Conservation (phyloP, 495 filamentous ascomycete genomes). For the Cercophora sp. region DNA sequence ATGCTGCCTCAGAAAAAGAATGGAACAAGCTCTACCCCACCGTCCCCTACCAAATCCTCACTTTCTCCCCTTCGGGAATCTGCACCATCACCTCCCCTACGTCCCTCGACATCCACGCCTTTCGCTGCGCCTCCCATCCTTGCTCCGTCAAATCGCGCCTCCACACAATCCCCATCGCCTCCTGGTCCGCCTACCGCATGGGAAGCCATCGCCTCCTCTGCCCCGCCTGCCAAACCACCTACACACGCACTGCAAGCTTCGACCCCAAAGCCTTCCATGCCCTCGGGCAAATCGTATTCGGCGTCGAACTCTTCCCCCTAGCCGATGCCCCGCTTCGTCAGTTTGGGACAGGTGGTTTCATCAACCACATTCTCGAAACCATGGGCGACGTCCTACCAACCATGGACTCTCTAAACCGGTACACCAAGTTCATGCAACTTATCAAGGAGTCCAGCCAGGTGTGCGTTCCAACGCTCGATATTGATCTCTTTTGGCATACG, state of each 20-base stretch:
- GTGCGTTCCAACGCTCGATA: slow-evolving; percentile 64
- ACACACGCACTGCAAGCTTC: neutral
- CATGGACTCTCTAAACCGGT: neutral
- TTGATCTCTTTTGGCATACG: slow-evolving; percentile 67
- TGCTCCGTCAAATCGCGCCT: neutral
- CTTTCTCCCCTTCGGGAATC: neutral
- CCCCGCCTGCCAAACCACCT: neutral
- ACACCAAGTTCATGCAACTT: slow-evolving; percentile 7
- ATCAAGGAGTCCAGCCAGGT: neutral
- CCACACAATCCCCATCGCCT: neutral
- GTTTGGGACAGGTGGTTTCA: slow-evolving; percentile 1
- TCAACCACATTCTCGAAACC: neutral
- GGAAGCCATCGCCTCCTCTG: neutral
- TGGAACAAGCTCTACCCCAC: neutral
- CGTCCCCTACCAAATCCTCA: slow-evolving; percentile 1
- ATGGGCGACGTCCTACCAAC: neutral
- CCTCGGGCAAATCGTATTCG: neutral
- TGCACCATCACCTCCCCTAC: neutral
- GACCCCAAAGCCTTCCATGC: neutral
- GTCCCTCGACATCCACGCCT: neutral
- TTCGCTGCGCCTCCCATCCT: neutral
- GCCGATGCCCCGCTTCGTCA: slow-evolving; percentile 3
- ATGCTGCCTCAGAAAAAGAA: neutral
- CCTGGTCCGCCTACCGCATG: slow-evolving; percentile 1
- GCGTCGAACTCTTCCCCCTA: neutral